A percentile compares a stretch with the other conserved stretches of the same genome.
Conservation (phyloP, 352 stramenopile genomes). For the Vaucheria bursata region DNA sequence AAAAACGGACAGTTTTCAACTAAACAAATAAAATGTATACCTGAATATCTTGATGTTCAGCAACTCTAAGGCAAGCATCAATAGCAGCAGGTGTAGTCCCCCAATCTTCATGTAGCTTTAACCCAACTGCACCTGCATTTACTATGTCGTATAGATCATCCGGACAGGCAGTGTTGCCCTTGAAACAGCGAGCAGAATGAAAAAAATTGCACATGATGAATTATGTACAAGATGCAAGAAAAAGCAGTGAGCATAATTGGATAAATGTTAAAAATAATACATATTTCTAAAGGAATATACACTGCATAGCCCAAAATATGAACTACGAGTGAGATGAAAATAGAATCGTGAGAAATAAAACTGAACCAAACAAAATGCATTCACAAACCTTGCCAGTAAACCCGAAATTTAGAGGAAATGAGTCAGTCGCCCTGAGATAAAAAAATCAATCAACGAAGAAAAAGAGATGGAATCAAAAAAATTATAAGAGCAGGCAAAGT, state of each 20-base stretch:
- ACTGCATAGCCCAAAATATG: too few relatives aligned
- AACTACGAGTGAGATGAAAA: too few relatives aligned
- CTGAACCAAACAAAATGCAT: too few relatives aligned
- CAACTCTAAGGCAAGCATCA: conserved; percentile 77
- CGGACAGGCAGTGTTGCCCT: conserved; percentile 76
- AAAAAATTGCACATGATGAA: background rate
- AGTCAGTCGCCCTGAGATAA: conserved; percentile 71
- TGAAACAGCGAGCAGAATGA: background rate
- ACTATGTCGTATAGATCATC: conserved; percentile 76
- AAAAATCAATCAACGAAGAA: too few relatives aligned
- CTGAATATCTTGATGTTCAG: conserved; percentile 49
- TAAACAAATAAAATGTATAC: conserved; percentile 3
- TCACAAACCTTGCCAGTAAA: conserved; percentile 74
- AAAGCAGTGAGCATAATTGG: too few relatives aligned
- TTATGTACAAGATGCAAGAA: too few relatives aligned
- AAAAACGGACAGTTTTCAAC: too few relatives aligned
- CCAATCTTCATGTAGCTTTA: conserved; percentile 97
- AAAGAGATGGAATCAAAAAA: too few relatives aligned
- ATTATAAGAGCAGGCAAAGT: too few relatives aligned
- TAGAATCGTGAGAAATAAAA: too few relatives aligned
- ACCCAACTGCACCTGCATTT: conserved; percentile 74
- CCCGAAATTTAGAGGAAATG: conserved; percentile 87
- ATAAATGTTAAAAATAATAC: too few relatives aligned
- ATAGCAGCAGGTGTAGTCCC: conserved; percentile 89
- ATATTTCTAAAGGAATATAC: too few relatives aligned